Evolutionary conservation across 2,329 filamentous ascomycete genomes (phyloP), one percentile per base, ranked within the genome.

Genomic region (Raffaelea albimanens): DNA sequence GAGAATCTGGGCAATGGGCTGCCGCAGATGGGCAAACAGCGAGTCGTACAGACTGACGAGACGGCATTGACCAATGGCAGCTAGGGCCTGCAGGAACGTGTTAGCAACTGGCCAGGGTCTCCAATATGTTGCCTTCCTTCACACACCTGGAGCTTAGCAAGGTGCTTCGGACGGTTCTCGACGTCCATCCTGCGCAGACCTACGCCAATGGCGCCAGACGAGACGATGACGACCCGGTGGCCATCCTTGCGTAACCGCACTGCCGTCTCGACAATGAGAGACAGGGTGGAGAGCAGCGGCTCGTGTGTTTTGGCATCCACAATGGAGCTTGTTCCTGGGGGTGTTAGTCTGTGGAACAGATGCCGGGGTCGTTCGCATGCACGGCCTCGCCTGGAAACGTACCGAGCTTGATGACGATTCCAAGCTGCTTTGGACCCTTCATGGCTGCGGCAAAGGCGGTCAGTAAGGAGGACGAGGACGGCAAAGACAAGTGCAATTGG

Each of bases 21-120:
- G 89, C 50, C 82, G 77, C 51, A 95, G 74, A 64, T 97, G 88
- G 34, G 73, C 80, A 64, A 98, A 98, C 8, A 97, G 69, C 57
- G 85, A 87, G 61, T 97, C 91, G 91, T 91, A 98, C 20, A 98
- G 78, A 60, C 85, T 88, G 74, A 98, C 95, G 40, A 98, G 77
- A 53, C 89, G 83, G 62, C 90, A 95, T 70, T 98, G 93, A 41
- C 93, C 93, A 57, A 98, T 95, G 41, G 93, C 93, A 50, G 93
- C 93, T 49, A 98, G 75, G 11, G 91, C 93, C 76, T 87, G 55
- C n/a, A 33, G 19, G 16, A 3, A 29, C 13, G 39, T 11, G 42
- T 34, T 9, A 39, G 21, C 7, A 31, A 29, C 14, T 22, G 41
- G 25, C 8, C 18, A 22, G 18, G 4, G 20, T 16, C 13, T 42